Percentiles rank a stretch among this genome's conserved stretches.
Evolutionary conservation across 2,329 filamentous ascomycete genomes (phyloP).

Genomic region (Cytospora schulzeri): DNA sequence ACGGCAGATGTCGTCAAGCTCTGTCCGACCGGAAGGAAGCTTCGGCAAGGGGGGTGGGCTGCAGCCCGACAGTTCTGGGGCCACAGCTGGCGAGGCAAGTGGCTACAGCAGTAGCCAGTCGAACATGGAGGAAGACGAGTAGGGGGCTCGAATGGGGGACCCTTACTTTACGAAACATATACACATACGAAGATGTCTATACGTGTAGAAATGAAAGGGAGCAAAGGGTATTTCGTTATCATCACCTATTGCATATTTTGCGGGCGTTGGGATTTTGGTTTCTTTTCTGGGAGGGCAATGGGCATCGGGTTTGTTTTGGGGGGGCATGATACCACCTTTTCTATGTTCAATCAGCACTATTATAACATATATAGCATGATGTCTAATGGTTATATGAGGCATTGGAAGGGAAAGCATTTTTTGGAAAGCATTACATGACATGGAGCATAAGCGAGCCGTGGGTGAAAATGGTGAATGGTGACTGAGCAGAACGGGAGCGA

Average conservation of each 20-base stretch:
- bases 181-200: not conserved
- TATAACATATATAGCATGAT: not conserved
- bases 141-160: not conserved
- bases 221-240: not conserved
- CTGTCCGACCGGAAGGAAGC: not conserved
- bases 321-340: not conserved
- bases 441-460: not conserved
- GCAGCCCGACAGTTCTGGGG: slow-evolving; percentile 41
- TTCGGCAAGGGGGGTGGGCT: slow-evolving; percentile 17
- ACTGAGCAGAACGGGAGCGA: not conserved
- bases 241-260: not conserved
- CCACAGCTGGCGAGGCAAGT: slow-evolving; percentile 44
- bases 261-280: not conserved
- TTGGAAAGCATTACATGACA: not conserved
- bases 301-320: not conserved
- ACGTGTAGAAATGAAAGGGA: not conserved
- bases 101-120: slow-evolving; percentile 39
- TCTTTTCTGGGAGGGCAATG: not conserved
- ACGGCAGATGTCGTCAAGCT: slow-evolving; percentile 5
- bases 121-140: slow-evolving; percentile 28
- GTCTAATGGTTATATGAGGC: not conserved
- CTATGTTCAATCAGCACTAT: not conserved
- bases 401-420: not conserved
- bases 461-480: not conserved
- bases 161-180: not conserved